phyloP scores from a whole-genome alignment of 129 eudicot species.

The Tagetes erecta region DNA sequence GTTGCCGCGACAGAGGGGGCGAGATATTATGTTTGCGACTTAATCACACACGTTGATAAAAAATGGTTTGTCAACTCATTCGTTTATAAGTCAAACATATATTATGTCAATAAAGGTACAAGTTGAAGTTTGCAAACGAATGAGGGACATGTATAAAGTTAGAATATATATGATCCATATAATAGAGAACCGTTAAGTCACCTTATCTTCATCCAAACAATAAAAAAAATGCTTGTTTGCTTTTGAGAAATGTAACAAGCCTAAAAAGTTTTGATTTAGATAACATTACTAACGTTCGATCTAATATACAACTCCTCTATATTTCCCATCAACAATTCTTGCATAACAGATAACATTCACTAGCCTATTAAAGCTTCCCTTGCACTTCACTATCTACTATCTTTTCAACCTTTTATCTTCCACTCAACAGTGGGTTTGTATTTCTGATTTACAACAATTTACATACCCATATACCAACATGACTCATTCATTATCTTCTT shows the following conservation, averaged over 20 bases:
- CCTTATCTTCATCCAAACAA: not conserved
- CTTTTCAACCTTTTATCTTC: slow-evolving; percentile 21
- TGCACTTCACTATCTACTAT: slow-evolving; percentile 15
- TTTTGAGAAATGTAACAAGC: not conserved
- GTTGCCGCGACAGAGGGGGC: too few species aligned
- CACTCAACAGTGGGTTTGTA: slow-evolving; percentile 23
- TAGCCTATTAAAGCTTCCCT: slow-evolving; percentile 7
- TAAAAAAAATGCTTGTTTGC: not conserved
- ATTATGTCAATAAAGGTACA: too few species aligned
- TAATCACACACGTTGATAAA: too few species aligned
- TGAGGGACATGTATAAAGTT: too few species aligned
- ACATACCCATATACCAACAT: slow-evolving; percentile 11
- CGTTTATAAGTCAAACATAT: too few species aligned
- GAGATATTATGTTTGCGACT: too few species aligned
- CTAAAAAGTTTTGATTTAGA: not conserved
- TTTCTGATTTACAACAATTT: slow-evolving; percentile 24
- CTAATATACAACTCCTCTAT: not conserved
- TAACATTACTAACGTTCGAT: not conserved
- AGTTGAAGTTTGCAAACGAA: too few species aligned
- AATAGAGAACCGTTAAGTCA: too few species aligned
- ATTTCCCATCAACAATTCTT: not conserved
- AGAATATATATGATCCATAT: too few species aligned
- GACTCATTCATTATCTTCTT: not conserved
- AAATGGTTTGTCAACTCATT: too few species aligned
- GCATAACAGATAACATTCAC: not conserved